Conservation (phyloP, 1,139 yeast species). For the Geotrichum fermentans region DNA sequence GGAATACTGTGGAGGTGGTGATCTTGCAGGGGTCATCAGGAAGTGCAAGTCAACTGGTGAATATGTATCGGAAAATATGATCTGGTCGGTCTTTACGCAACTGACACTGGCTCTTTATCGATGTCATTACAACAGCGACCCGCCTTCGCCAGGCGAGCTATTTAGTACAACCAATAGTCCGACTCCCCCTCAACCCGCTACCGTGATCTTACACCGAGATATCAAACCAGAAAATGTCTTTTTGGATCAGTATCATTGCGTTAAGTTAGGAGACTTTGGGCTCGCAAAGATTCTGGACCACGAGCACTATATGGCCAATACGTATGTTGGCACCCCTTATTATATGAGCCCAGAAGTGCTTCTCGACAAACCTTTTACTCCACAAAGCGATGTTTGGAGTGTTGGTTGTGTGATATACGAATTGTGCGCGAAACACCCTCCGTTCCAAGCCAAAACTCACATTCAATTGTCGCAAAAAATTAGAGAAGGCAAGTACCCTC, state of each 20-base stretch:
- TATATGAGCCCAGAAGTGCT: conserved; percentile 88
- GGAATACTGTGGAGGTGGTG: conserved; percentile 98
- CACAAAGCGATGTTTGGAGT: conserved; percentile 68
- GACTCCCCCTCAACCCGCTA: conserved; percentile 33
- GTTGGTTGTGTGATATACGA: conserved; percentile 89
- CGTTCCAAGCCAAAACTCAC: conserved; percentile 91
- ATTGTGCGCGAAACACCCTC: conserved; percentile 81
- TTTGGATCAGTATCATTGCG: conserved; percentile 50
- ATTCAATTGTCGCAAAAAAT: conserved; percentile 76
- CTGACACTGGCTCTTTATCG: conserved; percentile 76
- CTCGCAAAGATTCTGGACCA: conserved; percentile 67
- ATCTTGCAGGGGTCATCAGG: conserved; percentile 68
- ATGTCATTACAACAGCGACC: conserved; percentile 85
- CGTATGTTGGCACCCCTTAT: conserved; percentile 79
- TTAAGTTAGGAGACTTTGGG: conserved; percentile 64
- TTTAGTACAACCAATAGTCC: conserved; percentile 35
- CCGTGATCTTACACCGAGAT: conserved; percentile 71
- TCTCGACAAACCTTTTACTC: conserved; percentile 71
- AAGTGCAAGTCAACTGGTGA: conserved; percentile 57
- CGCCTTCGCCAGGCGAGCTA: conserved; percentile 57
- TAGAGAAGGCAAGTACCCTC: conserved; percentile 64
- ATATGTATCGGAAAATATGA: conserved; percentile 75
- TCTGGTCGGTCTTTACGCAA: conserved; percentile 90
- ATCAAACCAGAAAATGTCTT: conserved; percentile 89
- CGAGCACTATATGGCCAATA: conserved; percentile 66